A percentile compares a stretch with the other conserved stretches of the same genome.
Conservation (phyloP, 2,329 filamentous ascomycete species). For the Nigrospora oryzae region DNA sequence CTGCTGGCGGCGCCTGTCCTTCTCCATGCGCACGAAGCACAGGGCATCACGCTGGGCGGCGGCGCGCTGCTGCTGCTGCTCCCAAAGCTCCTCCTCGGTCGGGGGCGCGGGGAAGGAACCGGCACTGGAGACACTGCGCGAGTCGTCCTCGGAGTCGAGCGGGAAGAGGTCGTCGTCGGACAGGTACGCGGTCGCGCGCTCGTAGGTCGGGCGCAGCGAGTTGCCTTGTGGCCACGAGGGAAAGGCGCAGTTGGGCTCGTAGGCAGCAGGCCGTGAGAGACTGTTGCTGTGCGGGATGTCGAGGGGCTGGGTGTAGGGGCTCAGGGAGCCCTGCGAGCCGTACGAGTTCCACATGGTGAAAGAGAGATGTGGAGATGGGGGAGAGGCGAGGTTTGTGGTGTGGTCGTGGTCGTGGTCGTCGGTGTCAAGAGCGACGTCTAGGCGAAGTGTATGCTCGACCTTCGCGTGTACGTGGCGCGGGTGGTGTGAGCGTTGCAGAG, state of each 20-base stretch:
- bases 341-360: constrained; percentile 22
- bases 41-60: constrained; percentile 44
- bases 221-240: constrained; percentile 33
- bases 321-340: constrained; percentile 27
- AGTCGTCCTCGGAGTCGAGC: constrained; percentile 37
- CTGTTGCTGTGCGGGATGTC: constrained; percentile 22
- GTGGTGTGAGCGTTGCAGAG: not conserved
- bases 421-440: not conserved
- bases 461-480: not conserved
- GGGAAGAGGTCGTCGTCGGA: constrained; percentile 58
- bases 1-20: constrained; percentile 41
- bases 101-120: constrained; percentile 24
- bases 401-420: not conserved
- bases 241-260: constrained; percentile 28
- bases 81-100: constrained; percentile 38
- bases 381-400: not conserved
- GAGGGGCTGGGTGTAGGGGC: constrained; percentile 20
- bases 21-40: constrained; percentile 41
- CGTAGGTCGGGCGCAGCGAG: constrained; percentile 22
- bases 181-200: constrained; percentile 46
- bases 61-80: constrained; percentile 41
- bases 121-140: constrained; percentile 33
- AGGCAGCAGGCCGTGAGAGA: constrained; percentile 14
- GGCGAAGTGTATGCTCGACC: not conserved
- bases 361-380: not conserved